Evolutionary conservation across 108 stramenopile genomes (phyloP).

Genomic region (Cyclotella sp.): DNA sequence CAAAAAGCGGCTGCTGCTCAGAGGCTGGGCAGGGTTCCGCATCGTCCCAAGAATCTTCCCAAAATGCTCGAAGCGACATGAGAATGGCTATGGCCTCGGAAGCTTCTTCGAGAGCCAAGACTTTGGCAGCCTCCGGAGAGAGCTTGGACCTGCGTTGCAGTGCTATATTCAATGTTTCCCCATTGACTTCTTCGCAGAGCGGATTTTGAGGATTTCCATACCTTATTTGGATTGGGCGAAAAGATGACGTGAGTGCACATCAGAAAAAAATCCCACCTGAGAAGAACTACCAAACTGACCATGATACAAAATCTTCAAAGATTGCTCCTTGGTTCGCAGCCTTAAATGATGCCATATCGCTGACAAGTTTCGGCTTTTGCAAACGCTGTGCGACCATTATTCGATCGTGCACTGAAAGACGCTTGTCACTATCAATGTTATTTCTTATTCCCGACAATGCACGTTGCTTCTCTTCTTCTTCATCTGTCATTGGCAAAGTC

Average conservation of each 20-base stretch:
- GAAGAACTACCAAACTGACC: constrained; percentile 47
- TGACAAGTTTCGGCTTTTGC: constrained; percentile 79
- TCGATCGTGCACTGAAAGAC: constrained; percentile 56
- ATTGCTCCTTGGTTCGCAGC: constrained; percentile 78
- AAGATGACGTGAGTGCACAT: background rate
- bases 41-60: constrained; percentile 82
- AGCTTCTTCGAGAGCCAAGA: constrained; percentile 62
- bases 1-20: constrained; percentile 84
- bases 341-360: constrained; percentile 90
- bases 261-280: background rate
- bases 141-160: constrained; percentile 31
- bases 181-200: constrained; percentile 66
- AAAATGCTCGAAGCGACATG: constrained; percentile 75
- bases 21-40: constrained; percentile 68
- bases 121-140: constrained; percentile 40
- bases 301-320: constrained; percentile 82
- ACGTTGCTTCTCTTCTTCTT: constrained; percentile 68
- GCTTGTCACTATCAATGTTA: constrained; percentile 4
- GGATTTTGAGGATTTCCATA: constrained; percentile 83
- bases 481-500: constrained; percentile 82
- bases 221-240: background rate
- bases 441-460: constrained; percentile 54
- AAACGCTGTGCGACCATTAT: constrained; percentile 74
- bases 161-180: constrained; percentile 29
- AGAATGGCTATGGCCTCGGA: constrained; percentile 73